Evolutionary conservation across 2,329 filamentous ascomycete species (phyloP), one percentile per base, ranked within the genome.

Genomic region (Epichloe baconii): DNA sequence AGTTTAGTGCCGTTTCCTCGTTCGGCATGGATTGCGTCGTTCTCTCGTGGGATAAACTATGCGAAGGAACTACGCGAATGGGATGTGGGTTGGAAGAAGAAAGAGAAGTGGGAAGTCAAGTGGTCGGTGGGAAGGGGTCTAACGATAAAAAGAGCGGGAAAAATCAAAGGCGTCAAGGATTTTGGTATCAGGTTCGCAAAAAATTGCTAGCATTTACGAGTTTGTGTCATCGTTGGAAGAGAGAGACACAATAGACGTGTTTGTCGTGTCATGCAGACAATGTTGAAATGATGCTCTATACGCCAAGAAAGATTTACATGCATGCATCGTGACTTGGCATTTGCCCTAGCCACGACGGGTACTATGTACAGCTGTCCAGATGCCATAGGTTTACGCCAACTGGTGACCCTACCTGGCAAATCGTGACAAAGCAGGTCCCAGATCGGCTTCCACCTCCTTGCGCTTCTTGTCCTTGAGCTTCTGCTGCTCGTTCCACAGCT

Each of bases 401-500:
- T 67, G 48, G 63, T 70, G 77, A 52, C 79, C 80, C 68, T 83
- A 90, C 66, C 79, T 81, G 15, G 83, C 88, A 71, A 98, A 98
- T 59, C 93, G 78, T 53, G 82, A 83, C 65, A 98, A 69, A 46
- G 89, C 88, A 54, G 91, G 90, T 0, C 93, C 93, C 57, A 96
- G 73, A 58, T 91, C 85, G 53, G 77, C 78, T 66, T 85, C 78
- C 58, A 76, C 75, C 66, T 87, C 80, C 63, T 80, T 62, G 46
- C 72, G 69, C 69, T 79, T 77, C 61, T 80, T 76, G 59, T 83
- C 71, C 61, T 77, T 82, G 61, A 82, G 79, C 64, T 83, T 78
- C 59, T 83, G 78, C 66, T 80, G 80, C 66, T 85, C 80, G 58
- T 83, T 81, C 72, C 85, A 83, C 65, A 95, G 74, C 69, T 89